A percentile compares a stretch with the other conserved stretches of the same genome.
Evolutionary conservation across 2,329 filamentous ascomycete genomes (phyloP).

Genomic region (Akanthomyces muscarius): DNA sequence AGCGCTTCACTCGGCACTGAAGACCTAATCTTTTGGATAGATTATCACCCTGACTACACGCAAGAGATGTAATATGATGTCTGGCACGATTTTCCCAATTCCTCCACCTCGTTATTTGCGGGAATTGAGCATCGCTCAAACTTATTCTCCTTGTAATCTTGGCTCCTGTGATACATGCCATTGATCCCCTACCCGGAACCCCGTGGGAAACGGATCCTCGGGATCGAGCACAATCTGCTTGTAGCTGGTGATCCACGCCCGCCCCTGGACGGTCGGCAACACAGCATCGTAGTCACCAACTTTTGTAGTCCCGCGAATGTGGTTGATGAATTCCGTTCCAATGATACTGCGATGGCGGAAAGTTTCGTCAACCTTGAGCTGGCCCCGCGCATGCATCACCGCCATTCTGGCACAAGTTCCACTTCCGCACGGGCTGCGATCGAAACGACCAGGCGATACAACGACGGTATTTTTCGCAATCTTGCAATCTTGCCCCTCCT

Average conservation of each 20-base stretch:
- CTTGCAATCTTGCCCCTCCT: conserved; percentile 24
- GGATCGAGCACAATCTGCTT: conserved; percentile 42
- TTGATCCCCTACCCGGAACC: conserved; percentile 16
- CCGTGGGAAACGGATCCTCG: conserved; percentile 38
- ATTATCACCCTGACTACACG: too few species aligned
- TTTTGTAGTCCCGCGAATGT: conserved; percentile 34
- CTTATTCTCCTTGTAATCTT: too few species aligned
- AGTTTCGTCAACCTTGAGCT: conserved; percentile 33
- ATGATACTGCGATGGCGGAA: conserved; percentile 40
- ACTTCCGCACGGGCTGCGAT: conserved; percentile 44
- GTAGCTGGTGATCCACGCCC: conserved; percentile 43
- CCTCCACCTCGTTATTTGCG: too few species aligned
- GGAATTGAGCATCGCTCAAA: too few species aligned
- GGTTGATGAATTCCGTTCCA: conserved; percentile 38
- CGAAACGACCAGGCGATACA: conserved; percentile 42
- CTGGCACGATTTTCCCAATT: too few species aligned
- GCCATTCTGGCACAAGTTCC: conserved; percentile 42
- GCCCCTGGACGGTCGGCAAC: conserved; percentile 38
- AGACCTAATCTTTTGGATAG: too few species aligned
- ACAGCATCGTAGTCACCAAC: conserved; percentile 38
- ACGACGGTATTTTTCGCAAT: conserved; percentile 38
- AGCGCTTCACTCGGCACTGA: too few species aligned
- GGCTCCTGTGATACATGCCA: conserved; percentile 13
- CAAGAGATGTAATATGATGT: too few species aligned
- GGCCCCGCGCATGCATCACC: conserved; percentile 38